These are phyloP conservation scores for Diplodia scrobiculata DNA, from an alignment of 2,329 filamentous ascomycete genomes.

Conservation along the genomic window DNA sequence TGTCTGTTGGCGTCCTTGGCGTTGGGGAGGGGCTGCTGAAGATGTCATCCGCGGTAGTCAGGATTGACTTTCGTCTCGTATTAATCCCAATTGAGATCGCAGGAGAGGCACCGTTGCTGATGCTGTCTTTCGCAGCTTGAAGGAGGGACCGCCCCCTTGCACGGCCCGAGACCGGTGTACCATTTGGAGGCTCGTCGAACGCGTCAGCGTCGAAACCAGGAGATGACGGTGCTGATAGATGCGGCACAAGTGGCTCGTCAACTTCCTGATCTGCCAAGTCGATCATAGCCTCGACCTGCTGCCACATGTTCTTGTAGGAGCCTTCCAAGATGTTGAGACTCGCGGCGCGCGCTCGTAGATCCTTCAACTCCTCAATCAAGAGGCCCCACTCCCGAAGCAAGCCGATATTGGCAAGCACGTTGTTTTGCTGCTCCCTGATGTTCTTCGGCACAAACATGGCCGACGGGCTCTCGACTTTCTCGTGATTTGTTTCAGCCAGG, in stretches of 20 bases:
- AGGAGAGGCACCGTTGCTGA: slow-evolving; percentile 18
- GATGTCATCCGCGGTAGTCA: slow-evolving; percentile 39
- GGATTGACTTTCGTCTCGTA: slow-evolving; percentile 40
- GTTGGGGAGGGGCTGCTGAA: slow-evolving; percentile 41
- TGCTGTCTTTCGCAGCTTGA: slow-evolving; percentile 14
- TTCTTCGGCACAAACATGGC: slow-evolving; percentile 74
- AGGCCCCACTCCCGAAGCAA: slow-evolving; percentile 79
- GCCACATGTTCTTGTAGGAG: slow-evolving; percentile 65
- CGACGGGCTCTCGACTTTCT: slow-evolving; percentile 47
- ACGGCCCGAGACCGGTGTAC: slow-evolving; percentile 9
- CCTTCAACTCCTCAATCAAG: slow-evolving; percentile 80
- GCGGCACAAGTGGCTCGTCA: slow-evolving; percentile 57
- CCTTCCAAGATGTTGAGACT: slow-evolving; percentile 67
- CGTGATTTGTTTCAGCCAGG: slow-evolving; percentile 41
- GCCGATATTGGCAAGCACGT: slow-evolving; percentile 80
- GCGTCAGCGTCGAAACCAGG: slow-evolving; percentile 61
- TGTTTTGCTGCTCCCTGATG: slow-evolving; percentile 79
- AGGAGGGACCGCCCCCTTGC: slow-evolving; percentile 14
- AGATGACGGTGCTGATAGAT: slow-evolving; percentile 58
- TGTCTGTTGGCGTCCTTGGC: slow-evolving; percentile 37
- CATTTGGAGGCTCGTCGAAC: slow-evolving; percentile 53
- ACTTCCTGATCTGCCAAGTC: slow-evolving; percentile 72
- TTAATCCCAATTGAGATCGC: neutral
- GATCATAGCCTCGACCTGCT: slow-evolving; percentile 84
- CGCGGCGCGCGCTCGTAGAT: slow-evolving; percentile 69